These are phyloP conservation scores for Deuterostichococcus epilithicus DNA, from an alignment of 139 green algal species.

Conservation along the genomic window DNA sequence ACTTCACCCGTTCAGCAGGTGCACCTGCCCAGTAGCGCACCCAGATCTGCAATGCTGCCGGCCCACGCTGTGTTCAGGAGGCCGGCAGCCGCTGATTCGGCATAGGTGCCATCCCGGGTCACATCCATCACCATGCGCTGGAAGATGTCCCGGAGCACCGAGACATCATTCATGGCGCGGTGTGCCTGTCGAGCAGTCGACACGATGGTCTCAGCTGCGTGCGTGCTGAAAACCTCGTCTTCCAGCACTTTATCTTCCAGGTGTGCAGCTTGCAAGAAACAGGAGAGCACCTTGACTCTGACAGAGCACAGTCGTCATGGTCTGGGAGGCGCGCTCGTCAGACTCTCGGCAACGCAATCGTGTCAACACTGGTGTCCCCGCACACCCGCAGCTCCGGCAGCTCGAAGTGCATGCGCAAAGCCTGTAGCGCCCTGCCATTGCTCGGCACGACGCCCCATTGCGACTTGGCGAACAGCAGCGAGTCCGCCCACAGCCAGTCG, in stretches of 20 bases:
- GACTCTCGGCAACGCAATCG: background rate
- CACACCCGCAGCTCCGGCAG: background rate
- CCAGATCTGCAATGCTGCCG: background rate
- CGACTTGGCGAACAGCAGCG: conserved; percentile 18
- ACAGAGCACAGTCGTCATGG: background rate
- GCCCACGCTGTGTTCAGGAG: background rate
- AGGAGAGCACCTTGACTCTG: background rate
- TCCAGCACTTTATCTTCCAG: background rate
- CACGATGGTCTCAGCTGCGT: too few relatives aligned
- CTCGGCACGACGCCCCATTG: background rate
- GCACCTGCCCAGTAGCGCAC: background rate
- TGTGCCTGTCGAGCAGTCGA: conserved; percentile 1
- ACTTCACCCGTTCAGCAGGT: too few relatives aligned
- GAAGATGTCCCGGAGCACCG: background rate
- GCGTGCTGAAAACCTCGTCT: too few relatives aligned
- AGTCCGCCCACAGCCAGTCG: conserved; percentile 44
- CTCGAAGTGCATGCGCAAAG: conserved; percentile 6
- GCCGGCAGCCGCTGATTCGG: background rate
- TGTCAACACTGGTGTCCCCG: too few relatives aligned
- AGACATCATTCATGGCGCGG: conserved; percentile 20
- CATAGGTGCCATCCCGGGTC: background rate
- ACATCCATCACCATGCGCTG: background rate
- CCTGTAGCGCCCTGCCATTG: background rate
- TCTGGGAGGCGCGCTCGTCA: background rate
- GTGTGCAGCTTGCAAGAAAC: background rate